Percentiles rank a stretch among this genome's conserved stretches.
phyloP scores from a whole-genome alignment of 768 basidiomycete genomes.

The Tulasnella sp. region DNA sequence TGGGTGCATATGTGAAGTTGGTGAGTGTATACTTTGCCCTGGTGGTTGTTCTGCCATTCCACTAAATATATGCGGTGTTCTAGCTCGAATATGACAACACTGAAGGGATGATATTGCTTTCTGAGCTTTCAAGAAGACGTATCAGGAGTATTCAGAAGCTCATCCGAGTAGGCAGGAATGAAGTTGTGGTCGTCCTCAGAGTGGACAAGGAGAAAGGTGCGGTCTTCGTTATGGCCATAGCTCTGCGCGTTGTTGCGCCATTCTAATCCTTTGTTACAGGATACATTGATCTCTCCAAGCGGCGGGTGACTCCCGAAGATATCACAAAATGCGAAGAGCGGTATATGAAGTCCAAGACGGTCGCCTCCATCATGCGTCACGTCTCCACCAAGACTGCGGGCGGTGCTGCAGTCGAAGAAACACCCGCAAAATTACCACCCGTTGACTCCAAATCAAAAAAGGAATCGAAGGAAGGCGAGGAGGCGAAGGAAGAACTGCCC shows the following conservation, averaged over 20 bases:
- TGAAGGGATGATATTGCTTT: conserved; percentile 99
- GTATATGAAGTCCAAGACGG: conserved; percentile 95
- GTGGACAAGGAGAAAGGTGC: conserved; percentile 98
- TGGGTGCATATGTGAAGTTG: conserved; percentile 98
- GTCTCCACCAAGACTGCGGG: conserved; percentile 61
- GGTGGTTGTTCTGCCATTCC: background rate
- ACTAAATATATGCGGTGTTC: background rate
- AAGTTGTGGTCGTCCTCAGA: conserved; percentile 93
- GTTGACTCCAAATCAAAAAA: conserved; percentile 25
- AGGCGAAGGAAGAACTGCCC: conserved; percentile 36
- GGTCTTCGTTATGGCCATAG: conserved; percentile 19
- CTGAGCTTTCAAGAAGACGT: conserved; percentile 90
- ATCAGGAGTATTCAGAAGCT: conserved; percentile 97
- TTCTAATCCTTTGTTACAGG: conserved; percentile 41
- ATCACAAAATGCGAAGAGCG: conserved; percentile 98
- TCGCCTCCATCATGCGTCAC: conserved; percentile 85
- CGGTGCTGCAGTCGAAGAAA: conserved; percentile 22
- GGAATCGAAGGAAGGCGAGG: conserved; percentile 34
- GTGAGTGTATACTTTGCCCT: conserved; percentile 37
- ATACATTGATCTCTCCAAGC: conserved; percentile 97
- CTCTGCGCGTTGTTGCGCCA: too few relatives aligned
- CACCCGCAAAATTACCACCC: conserved; percentile 24
- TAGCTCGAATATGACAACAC: conserved; percentile 98
- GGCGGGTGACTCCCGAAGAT: conserved; percentile 95
- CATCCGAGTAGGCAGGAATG: conserved; percentile 93